A percentile compares a stretch with the other conserved stretches of the same genome.
Conservation (phyloP, 495 filamentous ascomycete species). For the Talaromyces borbonicus region DNA sequence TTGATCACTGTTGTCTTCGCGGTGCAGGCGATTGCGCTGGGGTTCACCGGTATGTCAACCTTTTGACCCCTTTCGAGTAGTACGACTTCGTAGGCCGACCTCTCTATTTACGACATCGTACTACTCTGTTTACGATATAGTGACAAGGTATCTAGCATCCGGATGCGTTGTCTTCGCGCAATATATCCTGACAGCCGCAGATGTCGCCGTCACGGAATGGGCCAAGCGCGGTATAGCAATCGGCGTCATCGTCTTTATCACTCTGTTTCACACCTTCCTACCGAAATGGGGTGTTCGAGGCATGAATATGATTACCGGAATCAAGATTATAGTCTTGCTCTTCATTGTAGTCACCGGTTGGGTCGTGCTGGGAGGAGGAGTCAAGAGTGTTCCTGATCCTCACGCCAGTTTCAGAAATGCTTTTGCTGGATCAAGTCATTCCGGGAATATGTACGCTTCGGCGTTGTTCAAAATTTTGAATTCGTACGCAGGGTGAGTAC, state of each 20-base stretch:
- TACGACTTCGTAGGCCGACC: too few species aligned
- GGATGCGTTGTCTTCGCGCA: conserved; percentile 26
- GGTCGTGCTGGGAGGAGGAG: conserved; percentile 20
- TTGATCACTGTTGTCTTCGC: conserved; percentile 55
- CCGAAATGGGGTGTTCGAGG: conserved; percentile 22
- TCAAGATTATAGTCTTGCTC: conserved; percentile 29
- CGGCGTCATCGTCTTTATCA: conserved; percentile 20
- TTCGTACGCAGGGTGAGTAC: conserved; percentile 46
- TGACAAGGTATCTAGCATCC: conserved; percentile 10
- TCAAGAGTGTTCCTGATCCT: conserved; percentile 22
- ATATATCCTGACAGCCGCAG: conserved; percentile 29
- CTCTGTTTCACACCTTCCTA: conserved; percentile 18
- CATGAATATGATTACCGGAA: conserved; percentile 26
- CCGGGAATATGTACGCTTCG: conserved; percentile 33
- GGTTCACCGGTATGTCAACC: conserved; percentile 41
- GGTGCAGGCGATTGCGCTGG: conserved; percentile 52
- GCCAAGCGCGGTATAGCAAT: conserved; percentile 23
- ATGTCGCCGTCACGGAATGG: conserved; percentile 20
- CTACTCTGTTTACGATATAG: neutral
- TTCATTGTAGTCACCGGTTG: conserved; percentile 33
- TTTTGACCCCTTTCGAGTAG: neutral
- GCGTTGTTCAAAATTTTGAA: conserved; percentile 62
- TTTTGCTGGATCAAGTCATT: conserved; percentile 22
- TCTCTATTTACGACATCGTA: too few species aligned
- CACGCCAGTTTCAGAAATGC: conserved; percentile 21